Conservation (phyloP, 768 basidiomycete species). For the Rhizopogon salebrosus region DNA sequence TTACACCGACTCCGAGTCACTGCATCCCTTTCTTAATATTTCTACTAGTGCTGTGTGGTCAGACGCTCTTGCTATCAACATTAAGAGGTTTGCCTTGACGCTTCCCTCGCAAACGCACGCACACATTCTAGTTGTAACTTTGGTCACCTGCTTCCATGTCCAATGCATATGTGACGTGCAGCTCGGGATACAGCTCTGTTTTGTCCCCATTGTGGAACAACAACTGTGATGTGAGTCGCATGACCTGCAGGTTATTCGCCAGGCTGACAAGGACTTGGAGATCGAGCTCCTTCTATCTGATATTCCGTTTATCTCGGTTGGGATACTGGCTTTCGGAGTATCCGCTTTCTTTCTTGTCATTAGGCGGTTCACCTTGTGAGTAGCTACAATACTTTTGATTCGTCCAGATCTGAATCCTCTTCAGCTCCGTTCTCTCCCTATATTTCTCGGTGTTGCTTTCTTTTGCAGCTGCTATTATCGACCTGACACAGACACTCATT, state of each 20-base stretch:
- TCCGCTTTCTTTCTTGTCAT: conserved; percentile 51
- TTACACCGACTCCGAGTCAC: conserved; percentile 2
- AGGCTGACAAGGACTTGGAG: conserved; percentile 26
- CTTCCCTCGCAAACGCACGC: conserved; percentile 9
- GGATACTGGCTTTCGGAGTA: conserved; percentile 58
- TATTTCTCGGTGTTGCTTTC: conserved; percentile 53
- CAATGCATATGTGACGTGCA: conserved; percentile 10
- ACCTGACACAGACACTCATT: conserved; percentile 51
- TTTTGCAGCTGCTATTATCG: conserved; percentile 59
- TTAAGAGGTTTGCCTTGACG: neutral
- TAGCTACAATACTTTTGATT: conserved; percentile 2
- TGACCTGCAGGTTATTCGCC: neutral
- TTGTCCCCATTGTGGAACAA: conserved; percentile 33
- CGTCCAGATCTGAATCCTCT: conserved; percentile 5
- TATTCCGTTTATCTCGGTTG: conserved; percentile 63
- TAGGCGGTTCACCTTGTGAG: conserved; percentile 49
- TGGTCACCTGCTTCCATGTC: conserved; percentile 14
- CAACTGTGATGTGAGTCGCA: conserved; percentile 38
- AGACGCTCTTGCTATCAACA: conserved; percentile 4
- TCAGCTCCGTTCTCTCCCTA: conserved; percentile 45
- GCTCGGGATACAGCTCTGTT: conserved; percentile 18
- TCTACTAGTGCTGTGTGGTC: too few species aligned
- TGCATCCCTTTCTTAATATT: neutral
- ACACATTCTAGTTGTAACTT: conserved; percentile 9
- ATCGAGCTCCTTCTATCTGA: conserved; percentile 54